phyloP scores from a whole-genome alignment of 1,284 basidiomycete species.

The Sporisorium reilianum region DNA sequence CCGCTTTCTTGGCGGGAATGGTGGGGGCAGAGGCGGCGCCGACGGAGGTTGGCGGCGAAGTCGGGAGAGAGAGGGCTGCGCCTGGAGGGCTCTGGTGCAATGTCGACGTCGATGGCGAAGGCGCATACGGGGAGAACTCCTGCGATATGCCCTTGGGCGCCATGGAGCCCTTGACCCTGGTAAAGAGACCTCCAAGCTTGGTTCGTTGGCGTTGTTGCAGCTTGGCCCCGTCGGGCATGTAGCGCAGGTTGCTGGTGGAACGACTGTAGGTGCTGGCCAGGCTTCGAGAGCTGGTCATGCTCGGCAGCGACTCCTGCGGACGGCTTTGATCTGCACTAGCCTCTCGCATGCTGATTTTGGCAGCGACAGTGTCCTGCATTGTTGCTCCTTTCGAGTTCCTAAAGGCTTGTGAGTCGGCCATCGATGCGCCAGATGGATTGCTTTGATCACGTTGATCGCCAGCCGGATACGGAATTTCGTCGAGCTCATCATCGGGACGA shows the following conservation, averaged over 20 bases:
- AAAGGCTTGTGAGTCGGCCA: background rate
- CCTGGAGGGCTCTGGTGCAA: constrained; percentile 1
- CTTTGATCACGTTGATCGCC: background rate
- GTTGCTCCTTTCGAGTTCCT: no score
- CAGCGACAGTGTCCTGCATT: background rate
- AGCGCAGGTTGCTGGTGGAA: constrained; percentile 28
- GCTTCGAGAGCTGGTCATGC: constrained; percentile 27
- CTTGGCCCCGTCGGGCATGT: constrained; percentile 1
- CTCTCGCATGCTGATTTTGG: background rate
- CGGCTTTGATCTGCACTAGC: background rate
- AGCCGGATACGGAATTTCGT: background rate
- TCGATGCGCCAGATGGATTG: background rate
- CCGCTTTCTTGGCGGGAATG: constrained; percentile 7
- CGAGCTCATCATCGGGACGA: constrained; percentile 31
- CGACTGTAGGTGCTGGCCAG: constrained; percentile 34
- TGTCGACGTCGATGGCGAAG: constrained; percentile 8
- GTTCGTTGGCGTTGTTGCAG: constrained; percentile 14
- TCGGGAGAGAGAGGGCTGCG: background rate
- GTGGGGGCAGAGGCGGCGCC: background rate
- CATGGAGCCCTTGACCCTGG: constrained; percentile 27
- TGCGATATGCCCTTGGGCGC: constrained; percentile 21
- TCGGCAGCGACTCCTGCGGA: constrained; percentile 13
- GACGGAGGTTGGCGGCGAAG: constrained; percentile 8
- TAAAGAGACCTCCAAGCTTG: constrained; percentile 34
- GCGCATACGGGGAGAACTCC: background rate